Evolutionary conservation across 495 filamentous ascomycete genomes (phyloP).

Genomic region (Neurospora sp.): DNA sequence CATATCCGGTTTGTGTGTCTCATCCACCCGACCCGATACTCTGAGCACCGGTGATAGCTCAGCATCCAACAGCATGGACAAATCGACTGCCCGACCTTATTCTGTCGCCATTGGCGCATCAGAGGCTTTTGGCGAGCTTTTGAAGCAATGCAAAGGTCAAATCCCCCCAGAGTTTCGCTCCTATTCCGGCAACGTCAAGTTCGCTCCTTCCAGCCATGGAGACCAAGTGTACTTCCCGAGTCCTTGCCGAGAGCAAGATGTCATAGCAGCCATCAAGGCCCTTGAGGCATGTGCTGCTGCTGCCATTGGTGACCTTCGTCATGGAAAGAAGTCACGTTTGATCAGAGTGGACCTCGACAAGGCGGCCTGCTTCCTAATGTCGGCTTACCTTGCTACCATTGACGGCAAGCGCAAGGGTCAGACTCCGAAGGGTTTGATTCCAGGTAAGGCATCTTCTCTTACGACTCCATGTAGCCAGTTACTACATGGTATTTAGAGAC

Average conservation of each 20-base stretch:
- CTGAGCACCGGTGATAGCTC: not conserved
- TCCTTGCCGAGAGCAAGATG: slow-evolving; percentile 63
- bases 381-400: slow-evolving; percentile 61
- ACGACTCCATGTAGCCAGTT: not conserved
- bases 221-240: slow-evolving; percentile 43
- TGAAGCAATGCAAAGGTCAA: slow-evolving; percentile 11
- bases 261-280: slow-evolving; percentile 56
- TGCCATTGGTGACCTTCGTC: slow-evolving; percentile 50
- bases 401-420: slow-evolving; percentile 54
- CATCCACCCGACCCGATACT: not conserved
- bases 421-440: slow-evolving; percentile 51
- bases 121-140: slow-evolving; percentile 19
- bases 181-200: slow-evolving; percentile 17
- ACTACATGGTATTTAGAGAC: not conserved
- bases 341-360: slow-evolving; percentile 54
- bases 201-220: slow-evolving; percentile 21
- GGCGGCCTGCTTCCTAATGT: slow-evolving; percentile 57
- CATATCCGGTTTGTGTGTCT: not conserved
- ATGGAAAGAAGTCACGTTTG: slow-evolving; percentile 24
- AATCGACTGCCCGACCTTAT: slow-evolving; percentile 1
- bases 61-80: not conserved
- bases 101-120: slow-evolving; percentile 19
- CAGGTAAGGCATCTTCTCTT: slow-evolving; percentile 37
- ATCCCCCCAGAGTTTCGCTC: slow-evolving; percentile 23
- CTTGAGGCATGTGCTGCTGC: slow-evolving; percentile 59